Conservation (phyloP, 805 yeast genomes). For the Komagataella kurtzmanii region DNA sequence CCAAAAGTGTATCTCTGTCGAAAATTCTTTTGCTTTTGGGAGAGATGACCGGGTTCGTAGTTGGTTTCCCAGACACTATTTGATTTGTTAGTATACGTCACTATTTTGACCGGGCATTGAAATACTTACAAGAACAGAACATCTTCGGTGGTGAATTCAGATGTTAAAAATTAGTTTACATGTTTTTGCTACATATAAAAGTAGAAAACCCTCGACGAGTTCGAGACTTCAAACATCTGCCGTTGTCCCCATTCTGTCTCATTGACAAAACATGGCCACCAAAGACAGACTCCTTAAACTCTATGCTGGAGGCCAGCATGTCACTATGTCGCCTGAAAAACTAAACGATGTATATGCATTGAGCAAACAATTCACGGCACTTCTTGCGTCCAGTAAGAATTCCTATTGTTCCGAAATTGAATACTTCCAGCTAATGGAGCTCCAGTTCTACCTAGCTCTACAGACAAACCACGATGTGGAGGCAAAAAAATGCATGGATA, state of each 20-base stretch:
- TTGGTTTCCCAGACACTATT: constrained; percentile 50
- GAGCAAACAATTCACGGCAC: constrained; percentile 22
- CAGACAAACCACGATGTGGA: constrained; percentile 52
- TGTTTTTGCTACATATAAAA: neutral
- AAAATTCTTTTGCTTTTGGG: constrained; percentile 58
- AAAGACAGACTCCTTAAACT: constrained; percentile 33
- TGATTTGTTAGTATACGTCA: neutral
- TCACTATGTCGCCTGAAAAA: constrained; percentile 32
- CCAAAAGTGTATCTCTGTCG: constrained; percentile 45
- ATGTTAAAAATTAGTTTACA: neutral
- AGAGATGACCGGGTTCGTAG: constrained; percentile 65
- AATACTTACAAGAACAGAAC: constrained; percentile 12
- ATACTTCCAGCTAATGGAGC: constrained; percentile 46
- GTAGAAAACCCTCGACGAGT: neutral
- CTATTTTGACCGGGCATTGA: neutral
- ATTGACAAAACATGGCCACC: neutral
- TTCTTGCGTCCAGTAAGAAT: constrained; percentile 17
- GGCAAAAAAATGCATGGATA: constrained; percentile 54
- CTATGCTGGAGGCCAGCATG: constrained; percentile 36
- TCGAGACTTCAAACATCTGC: neutral
- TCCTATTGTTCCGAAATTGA: constrained; percentile 25
- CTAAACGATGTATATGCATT: constrained; percentile 21
- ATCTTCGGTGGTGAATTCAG: constrained; percentile 3
- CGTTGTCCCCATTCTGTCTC: neutral
- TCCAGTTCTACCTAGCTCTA: constrained; percentile 56